Evolutionary conservation across 768 basidiomycete genomes (phyloP), one percentile per base, ranked within the genome.

Genomic region (Mycena chlorophos): DNA sequence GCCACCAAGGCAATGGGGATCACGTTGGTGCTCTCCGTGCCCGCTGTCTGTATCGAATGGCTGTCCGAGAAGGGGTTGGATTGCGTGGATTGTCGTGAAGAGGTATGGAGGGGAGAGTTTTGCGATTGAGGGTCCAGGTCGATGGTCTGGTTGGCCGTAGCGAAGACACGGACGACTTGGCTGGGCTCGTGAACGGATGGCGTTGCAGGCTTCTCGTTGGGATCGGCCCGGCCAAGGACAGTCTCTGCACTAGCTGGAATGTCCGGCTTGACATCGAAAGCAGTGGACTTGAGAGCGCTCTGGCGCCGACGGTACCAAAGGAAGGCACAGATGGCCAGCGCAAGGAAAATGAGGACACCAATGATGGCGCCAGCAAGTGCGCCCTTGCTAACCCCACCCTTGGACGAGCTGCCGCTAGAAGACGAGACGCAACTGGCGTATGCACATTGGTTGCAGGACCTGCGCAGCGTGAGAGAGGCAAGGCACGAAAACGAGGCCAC

Each of bases 1-100:
- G 86, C 72, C 30, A 92, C 86, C 39, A 92, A 77, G 13, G 90
- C 90, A 56, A 93, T 92, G 57, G 90, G 90, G 55, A 93, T 93
- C 60, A 91, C 90, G 62, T 93, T 93, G 22, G 91, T 89, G 39
- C 83, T 82, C 66, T 89, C 86, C 14, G 89, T 87, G 40, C 83
- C 79, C n/a, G 86, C 83, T 26, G 91, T 93, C 70, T 89, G 88
- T 56, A 93, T 93, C 34, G 90, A 92, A 46, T 87, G 83, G 25
- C 70, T 73, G 64, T 93, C 90, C 39, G 83, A 81, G 70, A 92
- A 93, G 22, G 90, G 90, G 74, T 92, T 90, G 49, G 73, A 76
- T 25, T 72, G 74, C 3, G 64, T 51, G 10, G 75, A 78, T 4
- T 53, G 62, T 48, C 49, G 69, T 54, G 63, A 68, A 47, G 61